Percentiles rank a stretch among this genome's conserved stretches.
These are phyloP conservation scores for Nigrospora oryzae DNA, from an alignment of 2,329 filamentous ascomycete species.

Conservation along the genomic window DNA sequence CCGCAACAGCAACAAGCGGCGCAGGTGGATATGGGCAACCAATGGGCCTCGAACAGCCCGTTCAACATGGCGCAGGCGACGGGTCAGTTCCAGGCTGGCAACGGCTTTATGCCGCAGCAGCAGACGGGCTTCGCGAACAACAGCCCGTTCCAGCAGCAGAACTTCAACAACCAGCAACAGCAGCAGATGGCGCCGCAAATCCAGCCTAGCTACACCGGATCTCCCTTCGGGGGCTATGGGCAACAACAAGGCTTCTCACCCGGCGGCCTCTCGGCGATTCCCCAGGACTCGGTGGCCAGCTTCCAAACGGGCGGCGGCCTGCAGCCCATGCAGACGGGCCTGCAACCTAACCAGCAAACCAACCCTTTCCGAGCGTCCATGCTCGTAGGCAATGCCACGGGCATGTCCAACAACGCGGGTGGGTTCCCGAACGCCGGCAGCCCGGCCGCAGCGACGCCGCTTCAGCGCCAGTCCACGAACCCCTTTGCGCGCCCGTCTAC, in stretches of 20 bases:
- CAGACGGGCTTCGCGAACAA: constrained; percentile 28
- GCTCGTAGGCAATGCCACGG: constrained; percentile 53
- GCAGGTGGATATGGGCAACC: constrained; percentile 25
- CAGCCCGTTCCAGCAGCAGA: constrained; percentile 33
- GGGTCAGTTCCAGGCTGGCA: constrained; percentile 23
- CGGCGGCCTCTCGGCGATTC: constrained; percentile 44
- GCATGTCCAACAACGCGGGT: constrained; percentile 29
- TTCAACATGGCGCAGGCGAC: constrained; percentile 24
- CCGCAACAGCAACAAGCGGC: constrained; percentile 21
- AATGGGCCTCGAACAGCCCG: constrained; percentile 24
- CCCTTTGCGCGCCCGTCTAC: constrained; percentile 68
- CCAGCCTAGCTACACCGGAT: constrained; percentile 50
- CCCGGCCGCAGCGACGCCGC: constrained; percentile 20
- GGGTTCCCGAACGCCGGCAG: constrained; percentile 33
- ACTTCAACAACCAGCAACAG: constrained; percentile 25
- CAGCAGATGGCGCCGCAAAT: constrained; percentile 25
- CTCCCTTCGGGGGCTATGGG: constrained; percentile 77
- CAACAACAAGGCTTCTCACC: constrained; percentile 53
- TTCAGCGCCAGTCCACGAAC: constrained; percentile 66
- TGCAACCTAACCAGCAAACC: constrained; percentile 53
- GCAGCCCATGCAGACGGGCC: constrained; percentile 29
- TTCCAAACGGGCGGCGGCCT: constrained; percentile 43
- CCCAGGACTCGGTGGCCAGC: constrained; percentile 44
- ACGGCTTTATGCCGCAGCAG: constrained; percentile 21
- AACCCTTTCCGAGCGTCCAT: constrained; percentile 95